Percentiles rank a stretch among this genome's conserved stretches.
Evolutionary conservation across 2,329 filamentous ascomycete genomes (phyloP).

Genomic region (Aureobasidium sp.): DNA sequence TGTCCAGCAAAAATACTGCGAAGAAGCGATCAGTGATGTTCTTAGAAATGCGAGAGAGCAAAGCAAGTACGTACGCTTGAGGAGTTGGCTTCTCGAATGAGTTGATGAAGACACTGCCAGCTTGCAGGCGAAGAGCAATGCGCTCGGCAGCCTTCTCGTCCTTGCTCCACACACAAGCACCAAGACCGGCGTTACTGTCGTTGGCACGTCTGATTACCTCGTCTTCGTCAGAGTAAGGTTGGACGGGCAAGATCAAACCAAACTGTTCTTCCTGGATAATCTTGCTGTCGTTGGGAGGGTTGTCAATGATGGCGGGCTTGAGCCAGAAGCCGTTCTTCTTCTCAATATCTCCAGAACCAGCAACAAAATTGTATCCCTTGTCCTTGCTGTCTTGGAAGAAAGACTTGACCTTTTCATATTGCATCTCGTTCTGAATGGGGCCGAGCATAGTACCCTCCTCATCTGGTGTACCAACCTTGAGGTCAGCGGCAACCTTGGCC

Average conservation of each 20-base stretch:
- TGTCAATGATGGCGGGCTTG: slow-evolving; percentile 41
- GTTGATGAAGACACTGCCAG: slow-evolving; percentile 53
- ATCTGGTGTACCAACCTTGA: slow-evolving; percentile 38
- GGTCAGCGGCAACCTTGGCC: slow-evolving; percentile 38
- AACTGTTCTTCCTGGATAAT: slow-evolving; percentile 46
- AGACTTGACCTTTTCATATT: slow-evolving; percentile 45
- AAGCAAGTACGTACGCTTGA: slow-evolving; percentile 43
- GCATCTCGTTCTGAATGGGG: slow-evolving; percentile 52
- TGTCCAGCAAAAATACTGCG: slow-evolving; percentile 51
- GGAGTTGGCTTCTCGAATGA: slow-evolving; percentile 42
- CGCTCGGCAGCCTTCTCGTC: slow-evolving; percentile 44
- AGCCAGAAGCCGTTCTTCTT: slow-evolving; percentile 35
- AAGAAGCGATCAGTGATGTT: not conserved
- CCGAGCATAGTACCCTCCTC: slow-evolving; percentile 46
- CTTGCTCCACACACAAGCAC: slow-evolving; percentile 47
- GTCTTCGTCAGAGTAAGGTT: slow-evolving; percentile 40
- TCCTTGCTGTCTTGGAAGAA: slow-evolving; percentile 34
- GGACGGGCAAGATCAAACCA: slow-evolving; percentile 40
- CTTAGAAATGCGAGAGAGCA: slow-evolving; percentile 19
- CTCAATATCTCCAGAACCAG: slow-evolving; percentile 46
- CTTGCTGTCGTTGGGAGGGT: slow-evolving; percentile 34
- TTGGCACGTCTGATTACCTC: slow-evolving; percentile 45
- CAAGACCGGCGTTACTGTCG: slow-evolving; percentile 44
- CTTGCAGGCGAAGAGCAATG: slow-evolving; percentile 43
- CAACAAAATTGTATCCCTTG: slow-evolving; percentile 45